phyloP scores from a whole-genome alignment of 2,329 filamentous ascomycete species.

The Zelopaecilomyces penicillatus region DNA sequence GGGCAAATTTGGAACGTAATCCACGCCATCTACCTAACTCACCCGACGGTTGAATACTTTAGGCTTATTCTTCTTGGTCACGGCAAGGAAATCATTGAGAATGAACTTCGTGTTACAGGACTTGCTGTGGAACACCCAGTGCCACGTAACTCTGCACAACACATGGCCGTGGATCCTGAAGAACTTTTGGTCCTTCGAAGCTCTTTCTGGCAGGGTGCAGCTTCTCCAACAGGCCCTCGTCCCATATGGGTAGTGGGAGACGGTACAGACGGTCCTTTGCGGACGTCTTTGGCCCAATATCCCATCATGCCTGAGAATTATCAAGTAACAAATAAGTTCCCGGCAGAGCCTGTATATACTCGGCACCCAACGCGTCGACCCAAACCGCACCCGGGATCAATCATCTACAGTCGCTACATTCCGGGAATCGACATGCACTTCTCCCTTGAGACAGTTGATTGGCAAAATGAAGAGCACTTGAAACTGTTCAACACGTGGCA shows the following conservation, averaged over 20 bases:
- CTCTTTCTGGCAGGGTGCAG: conserved; percentile 60
- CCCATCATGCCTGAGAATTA: conserved; percentile 19
- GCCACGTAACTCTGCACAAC: conserved; percentile 22
- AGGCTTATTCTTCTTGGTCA: conserved; percentile 15
- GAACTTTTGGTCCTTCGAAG: conserved; percentile 35
- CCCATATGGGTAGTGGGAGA: conserved; percentile 38
- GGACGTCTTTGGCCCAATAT: conserved; percentile 14
- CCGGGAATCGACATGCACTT: conserved; percentile 66
- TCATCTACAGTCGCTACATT: conserved; percentile 68
- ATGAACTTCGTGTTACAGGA: conserved; percentile 26
- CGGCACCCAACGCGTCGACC: conserved; percentile 60
- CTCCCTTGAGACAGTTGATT: conserved; percentile 62
- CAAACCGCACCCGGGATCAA: conserved; percentile 58
- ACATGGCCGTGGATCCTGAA: conserved; percentile 17
- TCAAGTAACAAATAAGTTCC: conserved; percentile 24
- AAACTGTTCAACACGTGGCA: conserved; percentile 67
- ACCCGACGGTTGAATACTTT: conserved; percentile 15
- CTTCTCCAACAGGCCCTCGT: conserved; percentile 54
- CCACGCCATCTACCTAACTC: conserved; percentile 36
- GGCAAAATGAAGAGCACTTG: conserved; percentile 51
- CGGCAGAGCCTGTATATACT: conserved; percentile 23
- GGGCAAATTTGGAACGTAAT: conserved; percentile 41
- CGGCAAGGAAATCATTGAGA: conserved; percentile 15
- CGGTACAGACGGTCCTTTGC: conserved; percentile 33
- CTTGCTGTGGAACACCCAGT: conserved; percentile 34